These are phyloP conservation scores for Taphrina wiesneri DNA, from an alignment of 1,139 yeast species.

Conservation along the genomic window DNA sequence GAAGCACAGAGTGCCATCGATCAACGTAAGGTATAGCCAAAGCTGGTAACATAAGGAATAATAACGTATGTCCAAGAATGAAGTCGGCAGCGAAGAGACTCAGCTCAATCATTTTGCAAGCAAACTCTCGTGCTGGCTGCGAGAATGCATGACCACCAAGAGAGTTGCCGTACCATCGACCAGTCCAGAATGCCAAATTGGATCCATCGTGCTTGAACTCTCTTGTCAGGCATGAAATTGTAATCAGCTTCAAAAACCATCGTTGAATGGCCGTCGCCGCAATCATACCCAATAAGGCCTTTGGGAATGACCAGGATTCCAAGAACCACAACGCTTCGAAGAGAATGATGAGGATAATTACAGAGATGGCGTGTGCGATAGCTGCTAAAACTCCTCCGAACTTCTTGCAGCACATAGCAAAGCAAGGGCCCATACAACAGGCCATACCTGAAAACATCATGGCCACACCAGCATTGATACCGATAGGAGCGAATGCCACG, in stretches of 20 bases:
- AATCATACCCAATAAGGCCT: slow-evolving; percentile 82
- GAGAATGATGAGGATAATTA: slow-evolving; percentile 55
- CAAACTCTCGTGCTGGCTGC: slow-evolving; percentile 94
- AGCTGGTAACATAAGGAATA: slow-evolving; percentile 87
- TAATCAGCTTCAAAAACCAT: slow-evolving; percentile 79
- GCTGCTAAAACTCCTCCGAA: slow-evolving; percentile 98
- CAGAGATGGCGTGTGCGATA: slow-evolving; percentile 86
- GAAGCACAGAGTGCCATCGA: slow-evolving; percentile 97
- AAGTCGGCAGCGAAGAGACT: slow-evolving; percentile 98
- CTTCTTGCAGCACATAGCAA: slow-evolving; percentile 94
- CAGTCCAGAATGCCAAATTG: slow-evolving; percentile 98
- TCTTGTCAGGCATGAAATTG: slow-evolving; percentile 79
- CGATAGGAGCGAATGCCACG: slow-evolving; percentile 91
- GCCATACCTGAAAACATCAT: slow-evolving; percentile 72
- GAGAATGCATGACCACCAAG: slow-evolving; percentile 95
- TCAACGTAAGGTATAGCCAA: slow-evolving; percentile 84
- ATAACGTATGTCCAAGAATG: slow-evolving; percentile 80
- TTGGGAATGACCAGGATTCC: slow-evolving; percentile 86
- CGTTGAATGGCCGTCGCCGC: slow-evolving; percentile 88
- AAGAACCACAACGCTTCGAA: slow-evolving; percentile 87
- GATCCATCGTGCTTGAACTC: slow-evolving; percentile 97
- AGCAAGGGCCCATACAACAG: slow-evolving; percentile 95
- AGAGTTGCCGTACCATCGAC: slow-evolving; percentile 97
- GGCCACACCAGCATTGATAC: slow-evolving; percentile 71
- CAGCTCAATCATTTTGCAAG: slow-evolving; percentile 89